Conservation (phyloP, 179 eudicot genomes). For the Silene noctiflora region DNA sequence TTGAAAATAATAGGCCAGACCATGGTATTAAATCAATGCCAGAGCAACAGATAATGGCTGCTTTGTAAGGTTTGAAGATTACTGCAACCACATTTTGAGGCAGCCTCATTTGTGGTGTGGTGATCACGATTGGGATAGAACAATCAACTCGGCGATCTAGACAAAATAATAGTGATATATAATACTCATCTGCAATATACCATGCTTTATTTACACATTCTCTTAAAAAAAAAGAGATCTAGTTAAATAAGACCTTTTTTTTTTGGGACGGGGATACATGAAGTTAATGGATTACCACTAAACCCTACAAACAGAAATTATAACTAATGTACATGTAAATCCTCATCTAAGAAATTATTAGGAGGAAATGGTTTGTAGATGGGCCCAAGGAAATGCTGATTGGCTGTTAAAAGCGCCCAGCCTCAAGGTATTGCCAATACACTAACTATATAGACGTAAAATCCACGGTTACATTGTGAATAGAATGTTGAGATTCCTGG, state of each 20-base stretch:
- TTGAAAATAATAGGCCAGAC: neutral
- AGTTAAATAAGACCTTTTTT: neutral
- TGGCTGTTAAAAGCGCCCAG: neutral
- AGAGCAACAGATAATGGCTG: too few species aligned
- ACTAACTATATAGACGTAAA: neutral
- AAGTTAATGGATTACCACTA: neutral
- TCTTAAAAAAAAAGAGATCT: neutral
- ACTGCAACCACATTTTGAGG: too few species aligned
- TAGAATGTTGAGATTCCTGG: neutral
- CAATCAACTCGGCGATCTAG: too few species aligned
- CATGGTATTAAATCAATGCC: too few species aligned
- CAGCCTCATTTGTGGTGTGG: too few species aligned
- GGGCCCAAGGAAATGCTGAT: neutral
- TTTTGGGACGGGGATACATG: neutral
- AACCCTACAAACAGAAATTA: neutral
- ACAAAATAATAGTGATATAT: too few species aligned
- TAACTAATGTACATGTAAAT: neutral
- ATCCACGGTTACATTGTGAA: neutral
- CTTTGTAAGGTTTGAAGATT: too few species aligned
- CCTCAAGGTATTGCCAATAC: neutral
- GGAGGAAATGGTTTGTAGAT: neutral
- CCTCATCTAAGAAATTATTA: neutral
- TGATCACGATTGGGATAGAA: too few species aligned
- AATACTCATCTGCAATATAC: neutral
- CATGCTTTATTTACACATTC: neutral